Evolutionary conservation across 1,284 basidiomycete species (phyloP).

Genomic region (Xerocomus nothofagi): DNA sequence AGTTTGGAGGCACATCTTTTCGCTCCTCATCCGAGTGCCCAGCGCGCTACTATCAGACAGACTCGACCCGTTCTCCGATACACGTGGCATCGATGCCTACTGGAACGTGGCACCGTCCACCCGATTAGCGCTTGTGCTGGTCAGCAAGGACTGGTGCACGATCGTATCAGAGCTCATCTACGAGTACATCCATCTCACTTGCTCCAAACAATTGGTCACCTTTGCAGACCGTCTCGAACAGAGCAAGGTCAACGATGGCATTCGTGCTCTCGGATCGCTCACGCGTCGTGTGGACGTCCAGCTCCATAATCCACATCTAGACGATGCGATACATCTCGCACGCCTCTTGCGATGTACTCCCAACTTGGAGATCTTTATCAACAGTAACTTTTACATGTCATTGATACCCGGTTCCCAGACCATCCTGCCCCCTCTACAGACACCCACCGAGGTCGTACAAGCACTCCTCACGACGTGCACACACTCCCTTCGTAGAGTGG

Average conservation of each 20-base stretch:
- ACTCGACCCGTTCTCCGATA: constrained; percentile 33
- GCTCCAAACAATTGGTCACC: constrained; percentile 33
- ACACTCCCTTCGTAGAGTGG: constrained; percentile 29
- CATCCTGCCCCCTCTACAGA: constrained; percentile 26
- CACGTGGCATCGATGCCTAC: constrained; percentile 18
- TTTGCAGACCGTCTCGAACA: constrained; percentile 38
- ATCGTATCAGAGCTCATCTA: constrained; percentile 37
- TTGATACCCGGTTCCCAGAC: constrained; percentile 19
- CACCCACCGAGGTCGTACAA: constrained; percentile 24
- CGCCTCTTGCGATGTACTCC: constrained; percentile 39
- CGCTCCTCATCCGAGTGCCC: constrained; percentile 26
- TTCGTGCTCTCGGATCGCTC: constrained; percentile 36
- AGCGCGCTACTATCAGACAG: constrained; percentile 24
- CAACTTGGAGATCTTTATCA: constrained; percentile 40
- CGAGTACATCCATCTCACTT: constrained; percentile 41
- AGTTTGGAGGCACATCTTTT: constrained; percentile 35
- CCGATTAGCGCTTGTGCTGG: constrained; percentile 21
- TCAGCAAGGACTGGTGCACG: constrained; percentile 38
- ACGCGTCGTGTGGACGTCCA: constrained; percentile 42
- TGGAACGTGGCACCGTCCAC: constrained; percentile 15
- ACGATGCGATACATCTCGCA: constrained; percentile 26
- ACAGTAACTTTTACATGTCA: constrained; percentile 34
- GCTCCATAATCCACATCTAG: constrained; percentile 35
- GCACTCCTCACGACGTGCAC: constrained; percentile 27
- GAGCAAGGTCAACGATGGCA: constrained; percentile 16